Conservation (phyloP, 1,139 yeast species). For the Petasospora fabianii region DNA sequence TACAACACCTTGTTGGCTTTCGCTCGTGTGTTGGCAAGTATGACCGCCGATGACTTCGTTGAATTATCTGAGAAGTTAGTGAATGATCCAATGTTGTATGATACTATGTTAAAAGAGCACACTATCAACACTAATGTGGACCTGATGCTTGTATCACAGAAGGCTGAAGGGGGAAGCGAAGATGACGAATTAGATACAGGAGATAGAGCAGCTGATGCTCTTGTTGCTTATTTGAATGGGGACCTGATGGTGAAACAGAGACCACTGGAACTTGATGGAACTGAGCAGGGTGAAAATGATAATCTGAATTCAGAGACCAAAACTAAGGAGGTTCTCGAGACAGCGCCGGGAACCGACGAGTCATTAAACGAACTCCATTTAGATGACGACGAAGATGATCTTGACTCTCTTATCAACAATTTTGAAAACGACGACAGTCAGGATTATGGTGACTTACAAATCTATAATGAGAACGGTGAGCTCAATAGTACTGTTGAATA, state of each 20-base stretch:
- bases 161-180: neutral
- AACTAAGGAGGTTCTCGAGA: neutral
- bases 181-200: constrained; percentile 1
- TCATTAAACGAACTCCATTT: neutral
- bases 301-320: neutral
- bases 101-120: constrained; percentile 5
- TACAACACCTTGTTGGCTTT: constrained; percentile 16
- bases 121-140: constrained; percentile 2
- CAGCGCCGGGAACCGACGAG: too few relatives aligned
- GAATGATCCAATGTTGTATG: constrained; percentile 8
- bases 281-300: neutral
- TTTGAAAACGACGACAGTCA: constrained; percentile 1
- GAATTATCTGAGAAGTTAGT: constrained; percentile 16
- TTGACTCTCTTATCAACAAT: constrained; percentile 1
- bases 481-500: constrained; percentile 3
- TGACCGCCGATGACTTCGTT: constrained; percentile 17
- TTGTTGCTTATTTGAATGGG: constrained; percentile 3
- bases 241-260: neutral
- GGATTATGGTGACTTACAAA: constrained; percentile 6
- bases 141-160: neutral
- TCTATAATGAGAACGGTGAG: constrained; percentile 8
- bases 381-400: constrained; percentile 7
- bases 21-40: constrained; percentile 17
- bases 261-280: too few relatives aligned
- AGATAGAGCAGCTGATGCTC: constrained; percentile 1